Evolutionary conservation across 108 stramenopile species (phyloP), one percentile per base, ranked within the genome.

Genomic region (Cyclostephanos tholiformis): DNA sequence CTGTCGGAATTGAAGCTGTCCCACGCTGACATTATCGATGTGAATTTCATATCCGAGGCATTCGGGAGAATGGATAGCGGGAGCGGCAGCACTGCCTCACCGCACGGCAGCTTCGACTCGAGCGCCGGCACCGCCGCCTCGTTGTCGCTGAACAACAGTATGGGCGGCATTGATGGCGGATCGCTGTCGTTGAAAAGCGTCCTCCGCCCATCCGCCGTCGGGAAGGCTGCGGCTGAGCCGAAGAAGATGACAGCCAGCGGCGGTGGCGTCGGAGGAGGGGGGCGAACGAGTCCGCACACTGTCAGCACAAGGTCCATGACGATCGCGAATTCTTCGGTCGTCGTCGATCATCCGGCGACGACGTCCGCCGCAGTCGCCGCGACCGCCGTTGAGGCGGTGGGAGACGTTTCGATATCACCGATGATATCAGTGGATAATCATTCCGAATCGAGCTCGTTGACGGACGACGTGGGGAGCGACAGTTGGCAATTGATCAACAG

Each of bases 1-100:
- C 77, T 94, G 77, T 71, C 82, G 52, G 90, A 87, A 25, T 69
- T 94, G 49, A 85, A 82, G 30, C 73, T 82, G 29, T 59, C 73
- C 30, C 64, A 78, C 63, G 77, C 81, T 5, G 84, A 82, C 23
- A 69, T 84, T 51, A 36, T 35, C 14, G 59, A 60, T 20, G 30
- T 72, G 14, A 70, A 59, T 26, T 67, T 71, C 56, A 57, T 57
- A 41, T 41, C 41, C 25, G 27, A 22, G 20, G 13, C 25, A n/a
- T 29, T 57, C 23, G 27, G 56, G 19, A 57, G 56, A 4, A 26
- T 25, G 56, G 52, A 53, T 20, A 57, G 25, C 27, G 56, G 25
- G 12, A 29, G 56, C 56, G 22, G 56, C 27, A 26, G 13, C 14
- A 29, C 27, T 4, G 32, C 32, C 32, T 32, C 32, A 4, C 32